phyloP scores from a whole-genome alignment of 208 protist species.

The Leptomonas seymouri region DNA sequence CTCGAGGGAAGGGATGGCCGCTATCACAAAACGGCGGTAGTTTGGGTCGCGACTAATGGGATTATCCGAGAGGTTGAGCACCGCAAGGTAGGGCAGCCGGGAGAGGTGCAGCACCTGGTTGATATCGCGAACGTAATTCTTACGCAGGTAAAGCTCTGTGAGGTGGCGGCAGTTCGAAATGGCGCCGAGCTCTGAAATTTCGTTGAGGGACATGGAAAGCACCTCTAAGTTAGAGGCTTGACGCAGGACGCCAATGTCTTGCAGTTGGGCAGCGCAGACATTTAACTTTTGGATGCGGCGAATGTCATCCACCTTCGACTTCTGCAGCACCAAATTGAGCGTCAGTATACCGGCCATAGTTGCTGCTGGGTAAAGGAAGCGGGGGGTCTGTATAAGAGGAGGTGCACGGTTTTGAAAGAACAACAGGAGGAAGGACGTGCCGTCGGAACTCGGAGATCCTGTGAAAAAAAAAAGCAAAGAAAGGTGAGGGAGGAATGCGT shows the following conservation, averaged over 20 bases:
- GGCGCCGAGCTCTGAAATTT: conserved; percentile 76
- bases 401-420: background rate
- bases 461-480: conserved; percentile 31
- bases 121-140: conserved; percentile 85
- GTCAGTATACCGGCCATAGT: conserved; percentile 86
- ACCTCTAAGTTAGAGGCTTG: conserved; percentile 75
- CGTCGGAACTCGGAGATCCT: too few relatives aligned
- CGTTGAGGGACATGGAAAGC: conserved; percentile 88
- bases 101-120: conserved; percentile 89
- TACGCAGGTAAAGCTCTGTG: conserved; percentile 83
- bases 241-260: conserved; percentile 84
- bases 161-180: conserved; percentile 71
- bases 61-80: conserved; percentile 85
- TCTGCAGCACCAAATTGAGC: conserved; percentile 78
- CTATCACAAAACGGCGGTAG: conserved; percentile 90
- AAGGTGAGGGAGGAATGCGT: conserved; percentile 19
- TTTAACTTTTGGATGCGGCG: conserved; percentile 84
- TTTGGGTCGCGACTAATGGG: conserved; percentile 85
- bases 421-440: background rate
- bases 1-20: conserved; percentile 69
- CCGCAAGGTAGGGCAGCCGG: conserved; percentile 61
- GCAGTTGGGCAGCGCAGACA: conserved; percentile 82
- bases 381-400: background rate
- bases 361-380: conserved; percentile 6
- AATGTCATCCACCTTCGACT: conserved; percentile 84